Base-by-base conservation (phyloP, 164 flowering plant genomes). In the Brasenia schreberi region DNA sequence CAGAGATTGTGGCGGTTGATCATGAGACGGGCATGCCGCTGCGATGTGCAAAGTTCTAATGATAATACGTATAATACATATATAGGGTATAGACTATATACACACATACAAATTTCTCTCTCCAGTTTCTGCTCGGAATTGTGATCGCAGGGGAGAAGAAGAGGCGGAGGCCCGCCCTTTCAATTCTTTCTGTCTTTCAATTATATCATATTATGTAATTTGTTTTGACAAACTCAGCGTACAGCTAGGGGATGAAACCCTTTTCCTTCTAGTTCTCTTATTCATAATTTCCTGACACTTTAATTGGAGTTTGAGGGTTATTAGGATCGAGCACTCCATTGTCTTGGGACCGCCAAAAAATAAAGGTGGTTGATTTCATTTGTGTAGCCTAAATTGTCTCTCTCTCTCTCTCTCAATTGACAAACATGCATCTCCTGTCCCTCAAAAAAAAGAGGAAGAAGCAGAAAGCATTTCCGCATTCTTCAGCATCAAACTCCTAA, bases 11-110 rank as follows among this genome's bases (percentile, higher is more conserved):
- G 1, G 42, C 65, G 5, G 97, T 88, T 4, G 78, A 91, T 77
- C 93, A 87, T 69, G 80, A 73, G 5, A 89, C 97, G 0, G 99
- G 99, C 1, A 69, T 89, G 65, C 99, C 99, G 16, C 42, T 64
- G 14, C 79, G 64, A 10, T 94, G 99, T 69, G 80, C 80, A 5
- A 83, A 68, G 68, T 86, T 91, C 85, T 84, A 80, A 85, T 75
- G 63, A 18, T 61, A 9, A 33, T 0, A 49, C 16, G 10, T 49
- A 49, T 49, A 9, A 9, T 49, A 49, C 56, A 49, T 33, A 33
- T 33, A 33, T 33, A 33, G 39, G 39, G 39, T 33, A 33, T 33
- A 1, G 39, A 33, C 39, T 33, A 33, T 33, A 33, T 3, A 33
- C 39, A 33, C 39, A 33, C 4, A 33, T 33, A 33, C 4, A 33